These are phyloP conservation scores for Kalanchoe fedtschenkoi DNA, from an alignment of 164 flowering plant genomes.

Conservation along the genomic window DNA sequence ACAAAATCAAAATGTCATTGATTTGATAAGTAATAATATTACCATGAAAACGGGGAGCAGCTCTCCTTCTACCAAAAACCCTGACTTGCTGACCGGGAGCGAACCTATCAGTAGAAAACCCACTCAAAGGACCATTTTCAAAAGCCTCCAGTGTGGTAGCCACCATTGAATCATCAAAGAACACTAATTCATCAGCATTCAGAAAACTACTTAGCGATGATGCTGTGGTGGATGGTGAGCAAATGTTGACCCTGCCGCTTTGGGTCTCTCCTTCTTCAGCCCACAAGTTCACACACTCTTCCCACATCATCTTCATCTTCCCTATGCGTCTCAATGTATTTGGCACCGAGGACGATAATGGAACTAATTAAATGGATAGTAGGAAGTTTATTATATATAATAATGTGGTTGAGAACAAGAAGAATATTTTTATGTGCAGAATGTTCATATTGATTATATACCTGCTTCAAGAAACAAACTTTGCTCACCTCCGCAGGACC, in stretches of 20 bases:
- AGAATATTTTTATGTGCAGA: too few species aligned
- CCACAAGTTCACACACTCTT: constrained; percentile 68
- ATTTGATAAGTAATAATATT: too few species aligned
- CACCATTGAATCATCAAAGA: constrained; percentile 58
- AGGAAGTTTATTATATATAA: constrained; percentile 14
- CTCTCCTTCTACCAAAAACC: constrained; percentile 61
- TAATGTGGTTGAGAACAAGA: too few species aligned
- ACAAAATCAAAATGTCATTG: not conserved
- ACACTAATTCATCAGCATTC: constrained; percentile 57
- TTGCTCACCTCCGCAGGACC: too few species aligned
- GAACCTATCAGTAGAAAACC: constrained; percentile 61
- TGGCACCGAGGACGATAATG: constrained; percentile 10
- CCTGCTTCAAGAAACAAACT: too few species aligned
- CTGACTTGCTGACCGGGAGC: constrained; percentile 55
- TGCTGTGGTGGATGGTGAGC: not conserved
- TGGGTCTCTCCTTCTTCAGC: constrained; percentile 46
- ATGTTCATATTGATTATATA: too few species aligned
- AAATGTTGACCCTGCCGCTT: constrained; percentile 45
- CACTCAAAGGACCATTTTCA: constrained; percentile 54
- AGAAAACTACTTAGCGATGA: constrained; percentile 35
- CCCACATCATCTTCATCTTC: constrained; percentile 66
- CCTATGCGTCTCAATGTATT: constrained; percentile 46
- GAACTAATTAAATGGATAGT: too few species aligned
- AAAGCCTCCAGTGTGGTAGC: constrained; percentile 52
- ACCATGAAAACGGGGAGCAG: too few species aligned